A percentile compares a stretch with the other conserved stretches of the same genome.
phyloP scores from a whole-genome alignment of 2,329 filamentous ascomycete genomes.

The Fusarium sp. region DNA sequence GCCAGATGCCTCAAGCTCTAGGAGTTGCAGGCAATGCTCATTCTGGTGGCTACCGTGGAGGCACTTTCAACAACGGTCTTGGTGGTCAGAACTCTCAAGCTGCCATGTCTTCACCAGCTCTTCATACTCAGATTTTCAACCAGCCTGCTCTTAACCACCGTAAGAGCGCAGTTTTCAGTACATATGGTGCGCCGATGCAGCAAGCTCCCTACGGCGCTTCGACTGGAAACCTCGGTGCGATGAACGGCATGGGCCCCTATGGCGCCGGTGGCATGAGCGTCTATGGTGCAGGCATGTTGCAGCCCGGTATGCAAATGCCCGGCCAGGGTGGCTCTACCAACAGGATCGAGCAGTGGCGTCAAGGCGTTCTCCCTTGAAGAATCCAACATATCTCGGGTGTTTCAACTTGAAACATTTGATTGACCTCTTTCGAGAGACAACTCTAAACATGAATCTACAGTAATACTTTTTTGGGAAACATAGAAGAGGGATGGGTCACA shows the following conservation, averaged over 20 bases:
- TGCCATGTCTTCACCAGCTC: constrained; percentile 44
- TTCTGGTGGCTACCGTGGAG: constrained; percentile 61
- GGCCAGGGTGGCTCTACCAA: constrained; percentile 48
- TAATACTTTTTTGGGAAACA: constrained; percentile 21
- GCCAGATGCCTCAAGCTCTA: constrained; percentile 61
- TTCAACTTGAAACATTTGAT: neutral
- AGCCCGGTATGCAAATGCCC: constrained; percentile 46
- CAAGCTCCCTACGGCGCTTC: constrained; percentile 42
- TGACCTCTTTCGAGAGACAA: neutral
- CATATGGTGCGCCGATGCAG: constrained; percentile 46
- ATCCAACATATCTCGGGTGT: neutral
- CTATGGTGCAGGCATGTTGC: constrained; percentile 48
- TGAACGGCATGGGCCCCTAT: constrained; percentile 39
- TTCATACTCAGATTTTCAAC: constrained; percentile 44
- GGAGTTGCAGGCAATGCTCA: constrained; percentile 47
- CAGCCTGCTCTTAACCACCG: constrained; percentile 40
- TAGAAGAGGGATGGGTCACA: neutral
- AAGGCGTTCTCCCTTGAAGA: constrained; percentile 53
- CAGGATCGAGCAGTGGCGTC: constrained; percentile 57
- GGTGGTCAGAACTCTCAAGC: constrained; percentile 52
- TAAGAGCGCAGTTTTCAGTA: constrained; percentile 49
- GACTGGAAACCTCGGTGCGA: constrained; percentile 35
- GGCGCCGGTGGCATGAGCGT: constrained; percentile 39
- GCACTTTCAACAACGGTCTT: constrained; percentile 65
- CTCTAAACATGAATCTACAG: constrained; percentile 5